These are phyloP conservation scores for Globisporangium alternatum DNA, from an alignment of 352 stramenopile genomes.

Conservation along the genomic window DNA sequence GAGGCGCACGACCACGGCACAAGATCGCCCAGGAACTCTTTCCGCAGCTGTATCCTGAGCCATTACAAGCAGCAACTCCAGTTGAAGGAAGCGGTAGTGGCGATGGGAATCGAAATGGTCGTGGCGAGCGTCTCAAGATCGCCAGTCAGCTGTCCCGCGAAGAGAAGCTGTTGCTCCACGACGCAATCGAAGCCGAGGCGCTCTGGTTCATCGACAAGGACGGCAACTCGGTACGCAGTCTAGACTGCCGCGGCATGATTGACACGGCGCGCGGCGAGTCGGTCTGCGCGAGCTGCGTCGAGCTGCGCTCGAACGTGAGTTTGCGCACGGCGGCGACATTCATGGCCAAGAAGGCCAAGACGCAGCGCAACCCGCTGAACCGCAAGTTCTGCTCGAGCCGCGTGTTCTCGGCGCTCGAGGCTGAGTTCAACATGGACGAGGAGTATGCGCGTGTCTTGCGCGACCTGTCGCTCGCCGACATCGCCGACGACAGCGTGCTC, in stretches of 20 bases:
- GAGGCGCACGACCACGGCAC: conserved; percentile 53
- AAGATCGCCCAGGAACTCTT: conserved; percentile 75
- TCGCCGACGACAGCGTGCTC: conserved; percentile 33
- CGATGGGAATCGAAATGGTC: neutral
- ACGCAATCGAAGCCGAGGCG: conserved; percentile 66
- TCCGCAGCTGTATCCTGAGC: conserved; percentile 44
- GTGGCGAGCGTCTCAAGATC: conserved; percentile 1
- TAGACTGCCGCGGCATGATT: conserved; percentile 60
- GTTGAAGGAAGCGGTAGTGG: neutral
- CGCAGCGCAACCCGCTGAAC: conserved; percentile 43
- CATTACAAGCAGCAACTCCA: conserved; percentile 6
- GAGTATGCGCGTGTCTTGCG: conserved; percentile 47
- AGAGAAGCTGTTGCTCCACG: conserved; percentile 67
- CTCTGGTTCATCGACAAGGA: conserved; percentile 84
- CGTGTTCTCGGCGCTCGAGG: conserved; percentile 49
- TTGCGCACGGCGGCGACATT: conserved; percentile 39
- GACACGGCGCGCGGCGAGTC: conserved; percentile 34
- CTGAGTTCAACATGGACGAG: conserved; percentile 56
- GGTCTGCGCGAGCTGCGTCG: conserved; percentile 42
- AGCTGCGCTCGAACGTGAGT: conserved; percentile 48
- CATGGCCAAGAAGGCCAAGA: conserved; percentile 36
- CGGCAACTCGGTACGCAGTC: conserved; percentile 58
- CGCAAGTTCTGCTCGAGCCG: conserved; percentile 53
- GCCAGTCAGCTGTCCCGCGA: conserved; percentile 15
- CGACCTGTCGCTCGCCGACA: conserved; percentile 51